Evolutionary conservation across 176 grass and related monocot genomes (phyloP), one percentile per base, ranked within the genome.

Genomic region (Avena eriantha): DNA sequence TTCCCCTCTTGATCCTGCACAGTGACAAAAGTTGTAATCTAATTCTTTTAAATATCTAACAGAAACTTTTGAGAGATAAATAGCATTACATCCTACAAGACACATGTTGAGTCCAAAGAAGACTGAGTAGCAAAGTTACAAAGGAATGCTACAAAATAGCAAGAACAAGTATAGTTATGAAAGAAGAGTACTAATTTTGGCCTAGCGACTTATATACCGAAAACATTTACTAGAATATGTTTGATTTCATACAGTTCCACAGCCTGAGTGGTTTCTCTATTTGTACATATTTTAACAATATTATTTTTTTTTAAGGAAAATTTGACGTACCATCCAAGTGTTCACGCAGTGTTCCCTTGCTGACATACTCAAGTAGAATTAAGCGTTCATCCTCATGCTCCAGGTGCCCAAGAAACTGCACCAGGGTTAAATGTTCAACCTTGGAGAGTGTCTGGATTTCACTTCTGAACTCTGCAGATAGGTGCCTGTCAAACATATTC

Each of bases 261-360:
- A 22, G 12, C 31, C 46, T 51, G 36, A 18, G 13, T 68, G 48
- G 0, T 0, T 75, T 82, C 16, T 29, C 43, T 60, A 12, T 72
- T 73, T 86, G 55, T 17, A 66, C 23, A 48, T 50, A 15, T 89
- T 29, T 85, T 84, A 60, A 84, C 14, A 75, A 64, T 79, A 68
- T 58, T 41, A 0, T 0, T 41, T 41, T 14, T 4, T 36, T 17
- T 50, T 80, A 4, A 69, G 80, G 43, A 18, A 31, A 83, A 63
- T 67, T 80, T 90, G 35, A 92, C 85, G 14, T 89, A 98, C 96
- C 96, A 82, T 98, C 93, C 82, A 98, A 87, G 80, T 98, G 96
- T 86, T 94, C 88, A 36, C 93, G 92, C 68, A 95, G 90, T 82
- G 86, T 94, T 85, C 96, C 93, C 77, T 98, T 95, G 63, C 64